Evolutionary conservation across 1,284 basidiomycete genomes (phyloP).

Genomic region (Fomitopsis betulina): DNA sequence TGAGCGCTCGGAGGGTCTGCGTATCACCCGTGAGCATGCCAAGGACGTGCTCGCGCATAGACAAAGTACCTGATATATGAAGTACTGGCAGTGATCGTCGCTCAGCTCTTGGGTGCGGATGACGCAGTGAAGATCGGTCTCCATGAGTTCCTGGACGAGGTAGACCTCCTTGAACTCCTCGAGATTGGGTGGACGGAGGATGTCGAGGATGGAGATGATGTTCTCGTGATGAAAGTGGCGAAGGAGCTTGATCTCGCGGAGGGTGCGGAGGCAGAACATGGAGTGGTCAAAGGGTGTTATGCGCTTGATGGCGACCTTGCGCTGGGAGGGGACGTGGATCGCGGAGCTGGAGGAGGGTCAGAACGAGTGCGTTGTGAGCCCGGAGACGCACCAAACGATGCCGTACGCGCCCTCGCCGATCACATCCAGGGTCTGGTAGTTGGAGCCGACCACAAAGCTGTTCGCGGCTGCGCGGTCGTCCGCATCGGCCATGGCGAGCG

Average conservation of each 20-base stretch:
- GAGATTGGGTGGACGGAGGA: constrained; percentile 57
- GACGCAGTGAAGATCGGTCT: constrained; percentile 86
- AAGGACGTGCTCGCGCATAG: neutral
- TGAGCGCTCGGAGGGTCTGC: constrained; percentile 82
- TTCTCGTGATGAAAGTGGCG: constrained; percentile 76
- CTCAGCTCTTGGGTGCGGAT: constrained; percentile 82
- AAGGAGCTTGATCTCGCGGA: constrained; percentile 83
- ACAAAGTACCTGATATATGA: constrained; percentile 89
- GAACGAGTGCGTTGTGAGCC: neutral
- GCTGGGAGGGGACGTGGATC: constrained; percentile 63
- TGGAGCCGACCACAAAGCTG: constrained; percentile 56
- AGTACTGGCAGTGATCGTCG: constrained; percentile 93
- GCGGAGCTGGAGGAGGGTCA: constrained; percentile 61
- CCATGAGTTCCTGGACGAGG: constrained; percentile 89
- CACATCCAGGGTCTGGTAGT: constrained; percentile 72
- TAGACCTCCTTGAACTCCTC: constrained; percentile 77
- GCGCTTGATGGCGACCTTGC: constrained; percentile 66
- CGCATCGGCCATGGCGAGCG: constrained; percentile 23
- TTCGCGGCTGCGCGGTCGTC: constrained; percentile 41
- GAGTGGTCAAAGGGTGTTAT: constrained; percentile 86
- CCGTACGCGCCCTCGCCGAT: constrained; percentile 85
- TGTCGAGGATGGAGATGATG: constrained; percentile 84
- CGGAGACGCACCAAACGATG: constrained; percentile 51
- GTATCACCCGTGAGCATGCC: neutral
- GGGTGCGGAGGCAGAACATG: constrained; percentile 83